Conservation (phyloP, 768 basidiomycete genomes). For the Sporobolomyces phaffii region DNA sequence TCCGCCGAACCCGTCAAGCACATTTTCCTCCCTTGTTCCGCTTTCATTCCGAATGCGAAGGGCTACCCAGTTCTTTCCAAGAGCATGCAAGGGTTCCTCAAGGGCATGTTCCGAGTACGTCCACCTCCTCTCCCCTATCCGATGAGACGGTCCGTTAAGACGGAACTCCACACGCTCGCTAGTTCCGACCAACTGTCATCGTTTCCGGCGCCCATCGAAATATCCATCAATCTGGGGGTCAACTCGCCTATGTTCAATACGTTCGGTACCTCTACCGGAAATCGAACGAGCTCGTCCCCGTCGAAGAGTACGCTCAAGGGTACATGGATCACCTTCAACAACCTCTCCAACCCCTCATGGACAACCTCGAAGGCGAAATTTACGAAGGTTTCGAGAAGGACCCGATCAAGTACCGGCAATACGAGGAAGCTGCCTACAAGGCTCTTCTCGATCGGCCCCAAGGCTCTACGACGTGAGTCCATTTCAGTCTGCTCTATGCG, state of each 20-base stretch:
- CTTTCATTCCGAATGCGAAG: slow-evolving; percentile 91
- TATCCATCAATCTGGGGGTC: slow-evolving; percentile 73
- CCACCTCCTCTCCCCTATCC: not conserved
- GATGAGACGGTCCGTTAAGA: not conserved
- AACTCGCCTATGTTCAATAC: slow-evolving; percentile 83
- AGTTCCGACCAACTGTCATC: slow-evolving; percentile 83
- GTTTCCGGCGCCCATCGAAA: slow-evolving; percentile 62
- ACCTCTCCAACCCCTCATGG: slow-evolving; percentile 86
- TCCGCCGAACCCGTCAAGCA: slow-evolving; percentile 84
- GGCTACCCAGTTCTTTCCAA: slow-evolving; percentile 96
- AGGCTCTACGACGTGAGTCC: slow-evolving; percentile 60
- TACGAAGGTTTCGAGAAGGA: slow-evolving; percentile 98
- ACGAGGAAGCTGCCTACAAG: slow-evolving; percentile 84
- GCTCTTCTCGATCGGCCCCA: slow-evolving; percentile 69
- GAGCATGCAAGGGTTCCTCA: slow-evolving; percentile 81
- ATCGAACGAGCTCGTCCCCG: slow-evolving; percentile 61
- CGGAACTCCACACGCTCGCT: too few species aligned
- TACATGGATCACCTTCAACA: slow-evolving; percentile 95
- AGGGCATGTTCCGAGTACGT: slow-evolving; percentile 77
- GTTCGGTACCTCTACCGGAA: slow-evolving; percentile 72
- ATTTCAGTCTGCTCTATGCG: too few species aligned
- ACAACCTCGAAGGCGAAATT: slow-evolving; percentile 87
- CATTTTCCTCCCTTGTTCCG: slow-evolving; percentile 77
- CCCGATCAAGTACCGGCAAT: slow-evolving; percentile 89
- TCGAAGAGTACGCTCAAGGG: slow-evolving; percentile 82